A percentile compares a stretch with the other conserved stretches of the same genome.
These are phyloP conservation scores for Tagetes patula DNA, from an alignment of 129 eudicot species.

Conservation along the genomic window DNA sequence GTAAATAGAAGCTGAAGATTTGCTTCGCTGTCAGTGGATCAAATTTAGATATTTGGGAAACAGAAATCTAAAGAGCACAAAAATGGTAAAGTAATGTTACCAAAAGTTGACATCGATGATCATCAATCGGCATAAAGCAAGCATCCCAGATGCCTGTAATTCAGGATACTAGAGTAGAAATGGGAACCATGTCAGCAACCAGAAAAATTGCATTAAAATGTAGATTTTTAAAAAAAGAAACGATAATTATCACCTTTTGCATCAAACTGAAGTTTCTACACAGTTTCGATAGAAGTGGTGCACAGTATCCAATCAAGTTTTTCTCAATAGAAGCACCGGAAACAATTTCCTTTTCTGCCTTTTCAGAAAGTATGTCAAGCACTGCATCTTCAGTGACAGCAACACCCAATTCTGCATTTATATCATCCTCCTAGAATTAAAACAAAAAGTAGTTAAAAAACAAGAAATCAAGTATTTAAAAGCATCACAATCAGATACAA, in stretches of 20 bases:
- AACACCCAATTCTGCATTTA: constrained; percentile 88
- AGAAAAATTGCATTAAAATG: constrained; percentile 6
- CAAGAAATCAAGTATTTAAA: not conserved
- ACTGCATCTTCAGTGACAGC: constrained; percentile 87
- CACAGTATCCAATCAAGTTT: constrained; percentile 81
- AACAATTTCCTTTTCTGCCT: constrained; percentile 89
- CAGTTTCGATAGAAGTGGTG: constrained; percentile 74
- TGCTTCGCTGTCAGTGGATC: constrained; percentile 60
- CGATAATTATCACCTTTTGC: constrained; percentile 68
- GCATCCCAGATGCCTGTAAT: constrained; percentile 98
- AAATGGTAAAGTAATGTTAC: constrained; percentile 36
- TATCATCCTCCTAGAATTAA: constrained; percentile 64
- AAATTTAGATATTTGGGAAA: not conserved
- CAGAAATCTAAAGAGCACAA: not conserved
- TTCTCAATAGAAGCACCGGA: constrained; percentile 57
- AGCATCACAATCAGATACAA: not conserved
- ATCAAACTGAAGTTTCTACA: constrained; percentile 85
- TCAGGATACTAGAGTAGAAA: constrained; percentile 65
- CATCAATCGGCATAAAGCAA: constrained; percentile 88
- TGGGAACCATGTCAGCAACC: constrained; percentile 39
- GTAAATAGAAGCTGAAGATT: constrained; percentile 95
- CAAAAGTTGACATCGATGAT: constrained; percentile 88
- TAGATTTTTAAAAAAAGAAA: not conserved
- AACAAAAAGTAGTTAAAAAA: not conserved
- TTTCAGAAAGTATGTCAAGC: constrained; percentile 74